A percentile compares a stretch with the other conserved stretches of the same genome.
Conservation (phyloP, 345 rosid genomes). For the Sisymbrium irio region DNA sequence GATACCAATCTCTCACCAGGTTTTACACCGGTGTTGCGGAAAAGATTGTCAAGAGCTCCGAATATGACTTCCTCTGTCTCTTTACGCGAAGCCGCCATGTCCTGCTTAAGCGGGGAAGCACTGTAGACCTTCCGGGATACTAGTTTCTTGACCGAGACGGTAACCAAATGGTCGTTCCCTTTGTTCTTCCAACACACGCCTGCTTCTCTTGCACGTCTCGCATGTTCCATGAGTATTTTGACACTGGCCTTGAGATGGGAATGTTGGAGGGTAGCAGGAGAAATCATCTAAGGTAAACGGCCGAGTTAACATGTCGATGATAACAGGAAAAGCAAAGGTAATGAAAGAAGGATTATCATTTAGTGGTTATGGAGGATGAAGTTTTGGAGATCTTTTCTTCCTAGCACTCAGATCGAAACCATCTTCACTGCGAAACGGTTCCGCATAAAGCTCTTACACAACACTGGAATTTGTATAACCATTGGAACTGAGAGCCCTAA, state of each 20-base stretch:
- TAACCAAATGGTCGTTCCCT: constrained; percentile 58
- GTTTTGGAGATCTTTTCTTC: constrained; percentile 44
- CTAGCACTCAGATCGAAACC: too few relatives aligned
- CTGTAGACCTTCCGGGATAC: constrained; percentile 71
- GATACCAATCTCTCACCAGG: constrained; percentile 73
- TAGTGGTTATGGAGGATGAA: constrained; percentile 56
- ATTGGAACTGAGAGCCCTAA: too few relatives aligned
- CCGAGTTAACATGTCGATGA: constrained; percentile 62
- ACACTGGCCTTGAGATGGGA: constrained; percentile 49
- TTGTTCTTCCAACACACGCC: constrained; percentile 62
- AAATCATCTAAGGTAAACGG: constrained; percentile 75
- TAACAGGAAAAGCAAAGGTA: constrained; percentile 52
- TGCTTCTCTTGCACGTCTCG: constrained; percentile 69
- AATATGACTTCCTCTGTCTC: constrained; percentile 93
- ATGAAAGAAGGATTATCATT: constrained; percentile 45
- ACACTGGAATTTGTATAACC: too few relatives aligned
- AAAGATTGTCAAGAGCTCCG: constrained; percentile 77
- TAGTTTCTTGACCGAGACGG: constrained; percentile 90
- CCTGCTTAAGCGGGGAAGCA: constrained; percentile 72
- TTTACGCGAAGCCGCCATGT: constrained; percentile 79
- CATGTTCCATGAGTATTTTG: constrained; percentile 68
- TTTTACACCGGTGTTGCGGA: constrained; percentile 61
- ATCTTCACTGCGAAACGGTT: too few relatives aligned
- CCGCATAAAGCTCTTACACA: too few relatives aligned
- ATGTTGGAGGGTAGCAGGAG: constrained; percentile 78